Percentiles rank a stretch among this genome's conserved stretches.
phyloP scores from a whole-genome alignment of 2,329 filamentous ascomycete genomes.

The Thielaviopsis ethacetica region DNA sequence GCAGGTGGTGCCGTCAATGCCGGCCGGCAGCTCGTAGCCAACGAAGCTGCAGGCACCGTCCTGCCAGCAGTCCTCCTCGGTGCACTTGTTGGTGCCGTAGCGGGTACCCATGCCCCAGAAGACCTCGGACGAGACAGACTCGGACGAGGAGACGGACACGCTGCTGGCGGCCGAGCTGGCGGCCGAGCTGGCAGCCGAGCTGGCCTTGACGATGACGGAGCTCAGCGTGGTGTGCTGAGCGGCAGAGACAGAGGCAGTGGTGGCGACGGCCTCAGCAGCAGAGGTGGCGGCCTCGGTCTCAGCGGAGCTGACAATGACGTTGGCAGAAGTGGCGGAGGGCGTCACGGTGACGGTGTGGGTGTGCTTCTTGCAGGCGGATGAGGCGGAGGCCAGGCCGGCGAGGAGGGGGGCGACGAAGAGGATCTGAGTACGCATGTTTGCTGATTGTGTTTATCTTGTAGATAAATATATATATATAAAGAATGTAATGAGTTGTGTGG shows the following conservation, averaged over 20 bases:
- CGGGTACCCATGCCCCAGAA: constrained; percentile 6
- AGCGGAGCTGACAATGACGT: neutral
- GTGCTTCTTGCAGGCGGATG: neutral
- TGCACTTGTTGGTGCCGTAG: neutral
- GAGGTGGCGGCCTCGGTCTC: neutral
- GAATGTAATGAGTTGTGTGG: neutral
- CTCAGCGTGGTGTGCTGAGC: neutral
- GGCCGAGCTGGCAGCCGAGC: neutral
- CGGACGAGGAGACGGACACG: neutral
- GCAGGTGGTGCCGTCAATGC: constrained; percentile 1
- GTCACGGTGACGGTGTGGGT: neutral
- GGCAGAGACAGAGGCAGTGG: neutral
- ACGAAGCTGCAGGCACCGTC: constrained; percentile 7
- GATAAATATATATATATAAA: neutral
- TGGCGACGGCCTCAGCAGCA: neutral
- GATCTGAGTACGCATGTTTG: neutral
- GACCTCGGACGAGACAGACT: neutral
- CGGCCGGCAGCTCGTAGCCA: constrained; percentile 6
- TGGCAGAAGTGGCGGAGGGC: no score
- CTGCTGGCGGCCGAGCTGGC: neutral
- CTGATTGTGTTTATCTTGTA: no score
- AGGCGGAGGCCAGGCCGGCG: neutral
- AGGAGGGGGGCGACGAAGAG: neutral
- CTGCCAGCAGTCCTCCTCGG: constrained; percentile 3
- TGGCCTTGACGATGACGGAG: neutral